A percentile compares a stretch with the other conserved stretches of the same genome.
Evolutionary conservation across 495 filamentous ascomycete genomes (phyloP).

Genomic region (Emericellopsis terricola): DNA sequence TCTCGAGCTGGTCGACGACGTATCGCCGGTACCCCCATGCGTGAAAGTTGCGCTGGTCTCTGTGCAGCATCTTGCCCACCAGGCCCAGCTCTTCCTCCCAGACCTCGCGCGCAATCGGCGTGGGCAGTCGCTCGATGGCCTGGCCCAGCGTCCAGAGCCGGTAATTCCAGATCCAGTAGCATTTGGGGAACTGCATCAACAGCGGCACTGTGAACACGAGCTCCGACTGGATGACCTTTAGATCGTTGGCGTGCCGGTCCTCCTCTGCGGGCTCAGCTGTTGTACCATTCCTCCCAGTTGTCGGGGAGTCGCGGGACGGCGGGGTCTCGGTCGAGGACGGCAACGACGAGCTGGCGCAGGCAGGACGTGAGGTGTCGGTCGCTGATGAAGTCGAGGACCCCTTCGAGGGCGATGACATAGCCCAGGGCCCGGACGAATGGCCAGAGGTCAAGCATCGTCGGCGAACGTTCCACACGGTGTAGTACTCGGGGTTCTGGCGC

Average conservation of each 20-base stretch:
- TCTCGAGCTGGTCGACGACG: slow-evolving; percentile 53
- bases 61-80: slow-evolving; percentile 66
- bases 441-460: slow-evolving; percentile 44
- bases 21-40: slow-evolving; percentile 84
- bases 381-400: slow-evolving; percentile 37
- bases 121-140: slow-evolving; percentile 41
- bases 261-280: slow-evolving; percentile 19
- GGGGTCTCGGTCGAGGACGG: slow-evolving; percentile 28
- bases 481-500: slow-evolving; percentile 85
- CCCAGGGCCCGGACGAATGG: slow-evolving; percentile 30
- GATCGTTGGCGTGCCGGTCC: slow-evolving; percentile 7
- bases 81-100: slow-evolving; percentile 75
- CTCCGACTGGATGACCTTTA: slow-evolving; percentile 35
- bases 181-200: slow-evolving; percentile 75
- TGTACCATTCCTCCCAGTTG: slow-evolving; percentile 37
- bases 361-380: slow-evolving; percentile 30
- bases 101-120: slow-evolving; percentile 33
- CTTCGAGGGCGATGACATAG: slow-evolving; percentile 32
- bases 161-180: slow-evolving; percentile 99
- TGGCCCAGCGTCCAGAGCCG: slow-evolving; percentile 72
- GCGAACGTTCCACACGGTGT: slow-evolving; percentile 94
- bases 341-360: slow-evolving; percentile 27
- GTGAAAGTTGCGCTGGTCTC: slow-evolving; percentile 88
- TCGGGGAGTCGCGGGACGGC: slow-evolving; percentile 26
- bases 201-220: slow-evolving; percentile 68